phyloP scores from a whole-genome alignment of 169 alveolate species.

The Miamiensis avidus region DNA sequence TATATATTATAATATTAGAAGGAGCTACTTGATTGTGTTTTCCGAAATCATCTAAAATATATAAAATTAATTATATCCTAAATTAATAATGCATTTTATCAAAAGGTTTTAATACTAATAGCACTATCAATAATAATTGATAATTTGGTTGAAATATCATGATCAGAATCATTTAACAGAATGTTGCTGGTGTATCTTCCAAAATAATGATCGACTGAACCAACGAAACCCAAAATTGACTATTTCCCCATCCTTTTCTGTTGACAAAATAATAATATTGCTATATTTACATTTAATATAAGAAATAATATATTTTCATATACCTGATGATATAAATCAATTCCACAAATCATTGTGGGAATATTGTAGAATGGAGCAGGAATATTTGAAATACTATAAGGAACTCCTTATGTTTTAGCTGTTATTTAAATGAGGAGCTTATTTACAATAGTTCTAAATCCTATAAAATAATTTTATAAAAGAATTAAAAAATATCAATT shows the following conservation, averaged over 20 bases:
- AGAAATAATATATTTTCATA: too few species aligned
- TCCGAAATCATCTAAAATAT: neutral
- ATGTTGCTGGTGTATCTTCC: slow-evolving; percentile 46
- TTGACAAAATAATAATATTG: too few species aligned
- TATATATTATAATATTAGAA: slow-evolving; percentile 60
- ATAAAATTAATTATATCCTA: slow-evolving; percentile 1
- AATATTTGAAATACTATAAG: slow-evolving; percentile 69
- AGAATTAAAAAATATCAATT: too few species aligned
- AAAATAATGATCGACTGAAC: slow-evolving; percentile 48
- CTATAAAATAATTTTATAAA: too few species aligned
- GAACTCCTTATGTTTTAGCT: slow-evolving; percentile 77
- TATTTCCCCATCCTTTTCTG: too few species aligned
- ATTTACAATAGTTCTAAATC: slow-evolving; percentile 62
- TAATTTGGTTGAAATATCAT: slow-evolving; percentile 42
- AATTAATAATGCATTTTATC: slow-evolving; percentile 43
- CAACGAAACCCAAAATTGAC: slow-evolving; percentile 49
- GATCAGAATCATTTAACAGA: slow-evolving; percentile 33
- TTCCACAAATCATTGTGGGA: slow-evolving; percentile 78
- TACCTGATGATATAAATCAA: slow-evolving; percentile 57
- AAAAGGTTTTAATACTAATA: slow-evolving; percentile 43
- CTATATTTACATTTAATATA: too few species aligned
- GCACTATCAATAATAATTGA: slow-evolving; percentile 26
- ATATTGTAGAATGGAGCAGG: slow-evolving; percentile 62
- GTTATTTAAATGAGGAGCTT: slow-evolving; percentile 60
- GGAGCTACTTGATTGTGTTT: neutral